A percentile compares a stretch with the other conserved stretches of the same genome.
These are phyloP conservation scores for Cordyceps pruinosa DNA, from an alignment of 2,329 filamentous ascomycete genomes.

Conservation along the genomic window DNA sequence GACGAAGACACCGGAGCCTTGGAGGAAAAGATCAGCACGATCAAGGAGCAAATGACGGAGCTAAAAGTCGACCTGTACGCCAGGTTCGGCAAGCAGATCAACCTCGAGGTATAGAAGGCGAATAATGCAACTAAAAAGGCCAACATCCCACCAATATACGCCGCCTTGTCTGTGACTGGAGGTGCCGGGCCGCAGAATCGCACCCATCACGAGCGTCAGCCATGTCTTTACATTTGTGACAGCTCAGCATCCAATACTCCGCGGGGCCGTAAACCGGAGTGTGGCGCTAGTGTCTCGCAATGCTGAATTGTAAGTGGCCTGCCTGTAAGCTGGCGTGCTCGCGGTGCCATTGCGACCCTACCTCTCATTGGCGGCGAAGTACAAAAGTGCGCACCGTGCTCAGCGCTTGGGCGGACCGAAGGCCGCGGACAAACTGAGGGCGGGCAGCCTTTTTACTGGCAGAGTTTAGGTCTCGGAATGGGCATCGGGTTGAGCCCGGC, in stretches of 20 bases:
- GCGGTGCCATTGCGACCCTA: neutral
- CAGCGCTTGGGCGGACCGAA: neutral
- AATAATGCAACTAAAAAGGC: conserved; percentile 7
- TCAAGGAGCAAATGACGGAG: conserved; percentile 81
- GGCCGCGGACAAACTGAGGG: neutral
- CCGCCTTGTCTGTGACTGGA: neutral
- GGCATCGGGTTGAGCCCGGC: neutral
- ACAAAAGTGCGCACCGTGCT: neutral
- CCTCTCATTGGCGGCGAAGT: neutral
- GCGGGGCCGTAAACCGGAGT: neutral
- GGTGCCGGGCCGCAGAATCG: neutral
- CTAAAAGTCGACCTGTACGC: conserved; percentile 92
- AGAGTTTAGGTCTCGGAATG: neutral
- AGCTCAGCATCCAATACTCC: neutral
- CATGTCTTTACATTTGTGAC: neutral
- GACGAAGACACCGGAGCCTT: conserved; percentile 69
- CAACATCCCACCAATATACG: neutral
- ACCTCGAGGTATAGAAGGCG: conserved; percentile 55
- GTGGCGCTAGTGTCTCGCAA: neutral
- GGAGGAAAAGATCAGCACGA: conserved; percentile 66
- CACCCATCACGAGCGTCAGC: neutral
- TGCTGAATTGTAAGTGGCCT: neutral
- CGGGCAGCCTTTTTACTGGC: neutral
- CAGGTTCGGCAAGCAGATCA: conserved; percentile 93
- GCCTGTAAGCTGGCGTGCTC: neutral